Conservation (phyloP, 225 moss, liverwort and hornwort genomes). For the Pseudisothecium myosuroides region DNA sequence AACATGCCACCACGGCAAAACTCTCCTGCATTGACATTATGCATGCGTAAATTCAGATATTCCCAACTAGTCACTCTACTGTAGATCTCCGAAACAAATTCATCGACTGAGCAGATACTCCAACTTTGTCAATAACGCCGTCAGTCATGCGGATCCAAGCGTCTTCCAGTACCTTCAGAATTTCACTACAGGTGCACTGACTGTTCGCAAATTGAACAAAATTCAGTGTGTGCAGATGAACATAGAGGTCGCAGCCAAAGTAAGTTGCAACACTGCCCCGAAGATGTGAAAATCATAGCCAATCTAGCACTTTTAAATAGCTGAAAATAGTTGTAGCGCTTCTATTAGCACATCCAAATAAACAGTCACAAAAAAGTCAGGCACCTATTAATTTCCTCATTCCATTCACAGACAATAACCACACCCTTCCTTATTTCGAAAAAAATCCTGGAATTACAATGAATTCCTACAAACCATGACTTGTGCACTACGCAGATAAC, state of each 20-base stretch:
- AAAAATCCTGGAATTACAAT: neutral
- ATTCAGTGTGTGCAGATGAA: neutral
- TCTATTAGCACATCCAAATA: neutral
- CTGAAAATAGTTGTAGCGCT: neutral
- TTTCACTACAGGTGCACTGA: neutral
- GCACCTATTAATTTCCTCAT: neutral
- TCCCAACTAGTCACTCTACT: neutral
- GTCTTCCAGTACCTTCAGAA: neutral
- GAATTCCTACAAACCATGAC: neutral
- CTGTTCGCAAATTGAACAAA: neutral
- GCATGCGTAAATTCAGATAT: neutral
- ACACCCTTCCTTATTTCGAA: neutral
- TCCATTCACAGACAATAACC: neutral
- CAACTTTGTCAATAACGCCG: neutral
- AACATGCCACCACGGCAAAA: too few relatives aligned
- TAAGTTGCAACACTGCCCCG: neutral
- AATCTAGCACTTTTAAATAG: too few relatives aligned
- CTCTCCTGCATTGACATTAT: too few relatives aligned
- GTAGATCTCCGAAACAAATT: neutral
- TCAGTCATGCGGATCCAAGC: neutral
- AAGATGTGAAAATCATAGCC: neutral
- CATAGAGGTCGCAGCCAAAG: neutral
- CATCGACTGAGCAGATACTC: neutral
- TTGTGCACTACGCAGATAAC: neutral
- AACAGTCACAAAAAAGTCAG: neutral